Evolutionary conservation across 495 filamentous ascomycete species (phyloP).

Genomic region (Wilcoxina mikolae): DNA sequence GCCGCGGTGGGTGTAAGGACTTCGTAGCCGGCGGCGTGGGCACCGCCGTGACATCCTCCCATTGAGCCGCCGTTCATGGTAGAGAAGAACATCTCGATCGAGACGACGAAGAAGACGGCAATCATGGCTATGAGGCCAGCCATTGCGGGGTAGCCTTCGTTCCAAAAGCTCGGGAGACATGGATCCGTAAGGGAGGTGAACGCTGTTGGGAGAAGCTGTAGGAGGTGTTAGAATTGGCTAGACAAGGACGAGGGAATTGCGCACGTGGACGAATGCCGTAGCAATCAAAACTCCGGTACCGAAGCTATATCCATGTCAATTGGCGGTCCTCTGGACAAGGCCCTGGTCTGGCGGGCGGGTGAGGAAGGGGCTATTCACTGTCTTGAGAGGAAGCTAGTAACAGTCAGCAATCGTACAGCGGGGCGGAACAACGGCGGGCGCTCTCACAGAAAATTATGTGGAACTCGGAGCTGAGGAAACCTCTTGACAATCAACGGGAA

Average conservation of each 20-base stretch:
- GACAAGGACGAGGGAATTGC: constrained; percentile 17
- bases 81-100: constrained; percentile 63
- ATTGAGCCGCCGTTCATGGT: constrained; percentile 19
- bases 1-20: background rate
- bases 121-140: constrained; percentile 66
- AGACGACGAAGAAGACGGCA: constrained; percentile 57
- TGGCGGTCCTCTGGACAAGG: background rate
- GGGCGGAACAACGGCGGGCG: constrained; percentile 28
- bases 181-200: constrained; percentile 66
- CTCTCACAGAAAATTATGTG: constrained; percentile 36
- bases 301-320: constrained; percentile 33
- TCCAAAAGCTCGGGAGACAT: constrained; percentile 65
- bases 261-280: constrained; percentile 71
- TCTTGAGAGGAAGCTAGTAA: constrained; percentile 20
- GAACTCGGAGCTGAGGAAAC: constrained; percentile 28
- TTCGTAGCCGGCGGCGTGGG: background rate
- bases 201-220: constrained; percentile 53
- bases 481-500: constrained; percentile 39
- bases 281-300: constrained; percentile 76
- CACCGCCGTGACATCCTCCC: constrained; percentile 24
- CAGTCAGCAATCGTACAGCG: constrained; percentile 1
- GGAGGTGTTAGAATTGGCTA: background rate
- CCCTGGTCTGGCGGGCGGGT: constrained; percentile 53
- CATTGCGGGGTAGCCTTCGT: constrained; percentile 54
- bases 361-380: constrained; percentile 36